Percentiles rank a stretch among this genome's conserved stretches.
Evolutionary conservation across 768 basidiomycete species (phyloP).

Genomic region (Trametes coccinea): DNA sequence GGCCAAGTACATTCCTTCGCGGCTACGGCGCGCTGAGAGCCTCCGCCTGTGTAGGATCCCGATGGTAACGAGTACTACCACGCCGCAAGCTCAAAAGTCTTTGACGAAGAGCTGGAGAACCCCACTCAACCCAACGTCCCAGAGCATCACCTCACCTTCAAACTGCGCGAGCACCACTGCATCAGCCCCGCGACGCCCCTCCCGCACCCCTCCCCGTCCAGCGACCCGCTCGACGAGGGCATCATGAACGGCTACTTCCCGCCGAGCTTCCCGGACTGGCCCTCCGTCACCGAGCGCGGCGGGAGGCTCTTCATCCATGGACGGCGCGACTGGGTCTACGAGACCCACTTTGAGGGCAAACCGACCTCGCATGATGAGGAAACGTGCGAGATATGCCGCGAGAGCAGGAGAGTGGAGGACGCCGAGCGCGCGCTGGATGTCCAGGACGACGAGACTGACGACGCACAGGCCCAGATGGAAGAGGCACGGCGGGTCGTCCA

Average conservation of each 20-base stretch:
- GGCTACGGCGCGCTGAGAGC: no score
- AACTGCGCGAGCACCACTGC: constrained; percentile 55
- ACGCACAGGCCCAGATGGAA: constrained; percentile 23
- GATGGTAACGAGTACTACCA: constrained; percentile 29
- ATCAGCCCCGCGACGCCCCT: constrained; percentile 41
- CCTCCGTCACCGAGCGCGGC: neutral
- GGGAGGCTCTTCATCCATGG: neutral
- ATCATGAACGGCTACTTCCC: constrained; percentile 44
- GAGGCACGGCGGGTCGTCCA: constrained; percentile 20
- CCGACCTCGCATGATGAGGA: constrained; percentile 44
- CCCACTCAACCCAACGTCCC: constrained; percentile 35
- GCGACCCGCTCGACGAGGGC: constrained; percentile 37
- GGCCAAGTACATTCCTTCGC: neutral
- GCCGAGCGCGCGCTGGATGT: constrained; percentile 7
- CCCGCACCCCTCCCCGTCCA: constrained; percentile 17
- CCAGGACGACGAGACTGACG: constrained; percentile 1
- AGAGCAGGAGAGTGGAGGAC: neutral
- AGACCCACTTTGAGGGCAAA: constrained; percentile 40
- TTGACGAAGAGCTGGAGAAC: constrained; percentile 22
- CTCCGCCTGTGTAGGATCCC: constrained; percentile 4
- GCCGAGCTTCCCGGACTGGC: constrained; percentile 9
- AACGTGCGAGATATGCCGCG: constrained; percentile 34
- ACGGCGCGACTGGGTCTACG: constrained; percentile 34
- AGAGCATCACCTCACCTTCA: constrained; percentile 53
- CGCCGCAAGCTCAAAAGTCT: constrained; percentile 27